phyloP scores from a whole-genome alignment of 1,284 basidiomycete genomes.

The Papiliotrema fonsecae region DNA sequence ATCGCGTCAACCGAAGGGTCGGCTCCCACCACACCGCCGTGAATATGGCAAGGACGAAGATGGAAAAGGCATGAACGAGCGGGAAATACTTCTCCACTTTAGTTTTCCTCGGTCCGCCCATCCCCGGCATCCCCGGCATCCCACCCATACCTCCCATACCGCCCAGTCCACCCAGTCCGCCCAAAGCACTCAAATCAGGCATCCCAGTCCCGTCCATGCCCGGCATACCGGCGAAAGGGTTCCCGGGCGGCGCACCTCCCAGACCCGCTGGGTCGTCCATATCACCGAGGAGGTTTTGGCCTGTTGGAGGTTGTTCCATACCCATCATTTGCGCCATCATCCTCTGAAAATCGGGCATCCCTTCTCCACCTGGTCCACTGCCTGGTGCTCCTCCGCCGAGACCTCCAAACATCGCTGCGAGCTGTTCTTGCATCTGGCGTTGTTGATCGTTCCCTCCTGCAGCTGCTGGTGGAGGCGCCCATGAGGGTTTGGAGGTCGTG shows the following conservation, averaged over 20 bases:
- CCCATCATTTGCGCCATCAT: conserved; percentile 34
- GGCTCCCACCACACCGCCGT: conserved; percentile 46
- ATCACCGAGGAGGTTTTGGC: conserved; percentile 27
- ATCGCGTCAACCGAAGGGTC: conserved; percentile 16
- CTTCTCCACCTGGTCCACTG: conserved; percentile 6
- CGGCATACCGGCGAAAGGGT: conserved; percentile 17
- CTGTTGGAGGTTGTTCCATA: conserved; percentile 3
- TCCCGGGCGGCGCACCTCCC: conserved; percentile 12
- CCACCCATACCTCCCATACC: conserved; percentile 8
- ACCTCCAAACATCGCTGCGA: conserved; percentile 37
- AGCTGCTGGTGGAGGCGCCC: conserved; percentile 13
- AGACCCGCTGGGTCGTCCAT: conserved; percentile 33
- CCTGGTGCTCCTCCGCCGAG: conserved; percentile 16
- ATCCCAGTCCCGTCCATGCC: conserved; percentile 11
- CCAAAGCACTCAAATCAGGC: conserved; percentile 10
- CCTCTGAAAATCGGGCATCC: conserved; percentile 29
- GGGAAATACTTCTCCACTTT: conserved; percentile 34
- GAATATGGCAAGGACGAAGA: conserved; percentile 37
- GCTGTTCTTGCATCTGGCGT: conserved; percentile 30
- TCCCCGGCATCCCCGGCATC: conserved; percentile 9
- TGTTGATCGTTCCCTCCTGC: conserved; percentile 18
- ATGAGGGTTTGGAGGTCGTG: conserved; percentile 12
- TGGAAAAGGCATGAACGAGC: conserved; percentile 35
- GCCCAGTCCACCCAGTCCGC: conserved; percentile 1
- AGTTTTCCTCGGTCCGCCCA: conserved; percentile 12